Conservation (phyloP, 1,284 basidiomycete species). For the Anthracocystis panici-leucophaei region DNA sequence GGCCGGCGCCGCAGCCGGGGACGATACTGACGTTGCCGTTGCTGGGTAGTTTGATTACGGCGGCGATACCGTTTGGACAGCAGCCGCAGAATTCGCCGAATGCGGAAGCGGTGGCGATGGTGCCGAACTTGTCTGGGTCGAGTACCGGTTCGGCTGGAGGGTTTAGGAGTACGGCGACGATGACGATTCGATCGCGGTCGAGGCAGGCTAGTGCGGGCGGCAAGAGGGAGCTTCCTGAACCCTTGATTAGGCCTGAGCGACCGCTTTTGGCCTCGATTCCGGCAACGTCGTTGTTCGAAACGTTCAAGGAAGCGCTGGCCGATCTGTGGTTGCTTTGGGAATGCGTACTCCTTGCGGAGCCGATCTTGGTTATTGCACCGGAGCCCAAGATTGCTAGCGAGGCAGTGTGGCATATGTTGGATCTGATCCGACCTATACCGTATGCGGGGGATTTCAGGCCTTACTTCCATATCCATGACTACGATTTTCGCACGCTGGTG, state of each 20-base stretch:
- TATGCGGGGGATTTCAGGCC: slow-evolving; percentile 87
- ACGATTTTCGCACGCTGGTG: slow-evolving; percentile 81
- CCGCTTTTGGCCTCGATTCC: slow-evolving; percentile 78
- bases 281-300: slow-evolving; percentile 71
- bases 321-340: slow-evolving; percentile 81
- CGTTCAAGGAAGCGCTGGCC: slow-evolving; percentile 73
- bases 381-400: slow-evolving; percentile 89
- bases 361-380: slow-evolving; percentile 84
- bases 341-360: slow-evolving; percentile 79
- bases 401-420: slow-evolving; percentile 74
- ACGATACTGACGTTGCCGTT: slow-evolving; percentile 57
- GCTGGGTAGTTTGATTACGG: slow-evolving; percentile 55
- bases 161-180: slow-evolving; percentile 34
- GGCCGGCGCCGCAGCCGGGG: slow-evolving; percentile 61
- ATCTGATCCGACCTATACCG: slow-evolving; percentile 88
- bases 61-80: slow-evolving; percentile 58
- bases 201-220: slow-evolving; percentile 13
- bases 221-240: slow-evolving; percentile 38
- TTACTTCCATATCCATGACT: slow-evolving; percentile 95
- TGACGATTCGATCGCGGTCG: slow-evolving; percentile 33
- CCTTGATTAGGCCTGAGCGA: slow-evolving; percentile 40
- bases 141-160: slow-evolving; percentile 6
- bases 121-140: slow-evolving; percentile 1
- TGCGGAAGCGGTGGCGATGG: slow-evolving; percentile 32
- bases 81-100: slow-evolving; percentile 60